Percentiles rank a stretch among this genome's conserved stretches.
phyloP scores from a whole-genome alignment of 352 stramenopile species.

The Sclerospora graminicola region DNA sequence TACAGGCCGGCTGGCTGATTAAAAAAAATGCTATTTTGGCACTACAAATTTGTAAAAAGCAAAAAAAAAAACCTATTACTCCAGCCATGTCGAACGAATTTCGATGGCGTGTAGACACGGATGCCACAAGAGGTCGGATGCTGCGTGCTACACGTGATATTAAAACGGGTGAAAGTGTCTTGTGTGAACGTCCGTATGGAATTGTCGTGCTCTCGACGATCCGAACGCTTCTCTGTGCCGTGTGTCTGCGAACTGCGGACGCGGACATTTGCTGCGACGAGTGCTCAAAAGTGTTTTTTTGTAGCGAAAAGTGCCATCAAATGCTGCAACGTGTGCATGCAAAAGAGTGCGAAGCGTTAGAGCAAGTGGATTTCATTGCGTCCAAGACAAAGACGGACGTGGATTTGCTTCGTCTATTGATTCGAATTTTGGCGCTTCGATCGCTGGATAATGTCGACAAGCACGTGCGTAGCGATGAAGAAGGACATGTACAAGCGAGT shows the following conservation, averaged over 20 bases:
- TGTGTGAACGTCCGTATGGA: slow-evolving; percentile 24
- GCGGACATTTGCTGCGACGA: slow-evolving; percentile 44
- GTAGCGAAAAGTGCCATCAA: slow-evolving; percentile 29
- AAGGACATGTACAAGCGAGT: slow-evolving; percentile 11
- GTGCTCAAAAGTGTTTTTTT: slow-evolving; percentile 38
- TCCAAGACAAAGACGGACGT: slow-evolving; percentile 28
- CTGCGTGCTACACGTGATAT: slow-evolving; percentile 18
- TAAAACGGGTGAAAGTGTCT: slow-evolving; percentile 18
- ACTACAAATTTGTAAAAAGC: too few relatives aligned
- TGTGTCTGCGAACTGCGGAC: slow-evolving; percentile 28
- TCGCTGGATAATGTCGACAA: slow-evolving; percentile 13
- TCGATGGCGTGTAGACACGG: slow-evolving; percentile 23
- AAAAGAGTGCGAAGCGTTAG: slow-evolving; percentile 31
- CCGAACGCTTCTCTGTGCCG: slow-evolving; percentile 24
- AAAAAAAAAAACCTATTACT: not conserved
- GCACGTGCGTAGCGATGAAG: slow-evolving; percentile 11
- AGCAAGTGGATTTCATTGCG: slow-evolving; percentile 33
- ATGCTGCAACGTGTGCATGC: slow-evolving; percentile 27
- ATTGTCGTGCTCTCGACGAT: slow-evolving; percentile 25
- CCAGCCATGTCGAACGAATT: slow-evolving; percentile 6
- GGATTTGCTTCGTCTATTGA: slow-evolving; percentile 32
- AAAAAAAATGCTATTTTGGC: too few relatives aligned
- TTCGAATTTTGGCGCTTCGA: slow-evolving; percentile 26
- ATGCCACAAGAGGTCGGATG: slow-evolving; percentile 18
- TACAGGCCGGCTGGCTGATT: too few relatives aligned